Evolutionary conservation across 2,329 filamentous ascomycete genomes (phyloP).

Genomic region (Fusarium sp.): DNA sequence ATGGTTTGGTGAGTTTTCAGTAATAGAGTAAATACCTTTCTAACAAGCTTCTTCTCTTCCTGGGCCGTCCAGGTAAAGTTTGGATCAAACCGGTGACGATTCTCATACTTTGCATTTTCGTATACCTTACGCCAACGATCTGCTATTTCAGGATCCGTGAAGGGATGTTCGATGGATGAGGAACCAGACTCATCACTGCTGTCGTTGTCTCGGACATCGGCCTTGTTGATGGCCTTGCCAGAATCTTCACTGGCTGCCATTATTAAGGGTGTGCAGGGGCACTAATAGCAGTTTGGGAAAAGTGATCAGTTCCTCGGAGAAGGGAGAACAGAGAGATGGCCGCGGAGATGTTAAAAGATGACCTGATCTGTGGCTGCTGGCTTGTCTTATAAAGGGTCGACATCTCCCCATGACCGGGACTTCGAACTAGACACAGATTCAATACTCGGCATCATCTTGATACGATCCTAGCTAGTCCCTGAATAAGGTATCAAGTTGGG

Average conservation of each 20-base stretch:
- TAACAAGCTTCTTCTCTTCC: slow-evolving; percentile 62
- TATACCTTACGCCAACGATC: slow-evolving; percentile 68
- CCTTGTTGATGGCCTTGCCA: slow-evolving; percentile 30
- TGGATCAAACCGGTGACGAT: slow-evolving; percentile 70
- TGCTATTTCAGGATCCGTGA: slow-evolving; percentile 64
- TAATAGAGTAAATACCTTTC: slow-evolving; percentile 54
- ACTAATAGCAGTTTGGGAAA: neutral
- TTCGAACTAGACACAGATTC: too few relatives aligned
- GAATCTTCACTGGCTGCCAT: slow-evolving; percentile 33
- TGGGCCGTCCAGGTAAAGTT: slow-evolving; percentile 59
- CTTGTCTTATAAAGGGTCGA: slow-evolving; percentile 43
- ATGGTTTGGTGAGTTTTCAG: too few relatives aligned
- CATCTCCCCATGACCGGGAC: neutral
- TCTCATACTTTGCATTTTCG: slow-evolving; percentile 70
- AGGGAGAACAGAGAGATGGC: neutral
- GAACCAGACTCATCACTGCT: slow-evolving; percentile 43
- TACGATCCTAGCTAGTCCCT: neutral
- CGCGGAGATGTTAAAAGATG: slow-evolving; percentile 36
- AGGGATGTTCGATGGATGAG: slow-evolving; percentile 56
- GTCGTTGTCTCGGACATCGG: slow-evolving; percentile 33
- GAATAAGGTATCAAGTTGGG: slow-evolving; percentile 3
- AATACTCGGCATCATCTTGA: neutral
- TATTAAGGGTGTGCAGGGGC: neutral
- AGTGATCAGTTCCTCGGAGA: too few relatives aligned
- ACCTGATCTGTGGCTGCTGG: slow-evolving; percentile 21